phyloP scores from a whole-genome alignment of 306 rosid species.

The Quercus alba region DNA sequence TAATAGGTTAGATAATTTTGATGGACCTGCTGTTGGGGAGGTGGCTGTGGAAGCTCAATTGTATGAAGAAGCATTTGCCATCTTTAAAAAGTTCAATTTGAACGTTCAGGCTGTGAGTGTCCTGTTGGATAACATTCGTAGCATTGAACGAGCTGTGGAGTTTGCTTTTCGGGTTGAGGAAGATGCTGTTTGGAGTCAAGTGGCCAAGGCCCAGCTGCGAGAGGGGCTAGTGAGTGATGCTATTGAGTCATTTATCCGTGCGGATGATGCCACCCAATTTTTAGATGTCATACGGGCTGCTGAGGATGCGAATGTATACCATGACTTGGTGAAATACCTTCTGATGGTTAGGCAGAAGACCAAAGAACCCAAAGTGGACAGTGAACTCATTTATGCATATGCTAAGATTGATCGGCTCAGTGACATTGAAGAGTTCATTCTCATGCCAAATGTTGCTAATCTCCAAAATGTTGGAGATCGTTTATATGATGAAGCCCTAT shows the following conservation, averaged over 20 bases:
- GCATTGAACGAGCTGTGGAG: constrained; percentile 89
- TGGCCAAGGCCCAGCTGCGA: constrained; percentile 85
- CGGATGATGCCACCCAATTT: constrained; percentile 83
- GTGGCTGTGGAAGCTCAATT: constrained; percentile 94
- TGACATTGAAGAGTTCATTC: constrained; percentile 89
- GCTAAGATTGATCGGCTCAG: constrained; percentile 92
- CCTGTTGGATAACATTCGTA: constrained; percentile 66
- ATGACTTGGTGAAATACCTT: constrained; percentile 84
- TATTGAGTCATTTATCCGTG: constrained; percentile 92
- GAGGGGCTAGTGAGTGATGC: constrained; percentile 94
- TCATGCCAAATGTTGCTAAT: constrained; percentile 96
- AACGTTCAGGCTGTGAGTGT: constrained; percentile 93
- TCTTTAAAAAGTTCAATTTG: constrained; percentile 92
- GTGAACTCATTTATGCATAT: constrained; percentile 93
- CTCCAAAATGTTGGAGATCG: constrained; percentile 89
- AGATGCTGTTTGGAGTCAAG: constrained; percentile 99
- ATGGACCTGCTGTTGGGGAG: constrained; percentile 98
- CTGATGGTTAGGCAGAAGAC: constrained; percentile 90
- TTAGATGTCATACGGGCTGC: constrained; percentile 88
- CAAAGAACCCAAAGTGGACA: constrained; percentile 91
- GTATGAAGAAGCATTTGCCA: constrained; percentile 84
- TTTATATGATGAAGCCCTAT: constrained; percentile 80
- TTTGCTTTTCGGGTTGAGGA: constrained; percentile 95
- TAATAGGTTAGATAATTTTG: constrained; percentile 92
- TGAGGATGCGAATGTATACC: constrained; percentile 74